phyloP scores from a whole-genome alignment of 306 rosid species.

The Psophocarpus tetragonolobus region DNA sequence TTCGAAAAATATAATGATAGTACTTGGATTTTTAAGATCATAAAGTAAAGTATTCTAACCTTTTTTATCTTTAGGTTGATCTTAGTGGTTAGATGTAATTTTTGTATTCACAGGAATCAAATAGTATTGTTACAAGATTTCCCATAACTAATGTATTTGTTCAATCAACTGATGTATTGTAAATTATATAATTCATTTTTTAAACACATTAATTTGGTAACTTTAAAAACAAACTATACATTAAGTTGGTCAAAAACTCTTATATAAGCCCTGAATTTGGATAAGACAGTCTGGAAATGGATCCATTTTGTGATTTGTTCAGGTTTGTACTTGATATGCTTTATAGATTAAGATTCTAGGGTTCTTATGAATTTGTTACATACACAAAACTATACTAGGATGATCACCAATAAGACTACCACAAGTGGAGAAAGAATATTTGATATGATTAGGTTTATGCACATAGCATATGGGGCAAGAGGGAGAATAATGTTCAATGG shows the following conservation, averaged over 20 bases:
- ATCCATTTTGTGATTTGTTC: not conserved
- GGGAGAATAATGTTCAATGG: constrained; percentile 9
- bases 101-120: no score
- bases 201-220: not conserved
- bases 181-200: no score
- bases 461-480: not conserved
- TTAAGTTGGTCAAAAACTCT: not conserved
- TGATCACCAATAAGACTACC: not conserved
- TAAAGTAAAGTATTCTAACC: no score
- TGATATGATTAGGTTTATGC: not conserved
- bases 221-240: not conserved
- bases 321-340: not conserved
- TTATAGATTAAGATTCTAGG: not conserved
- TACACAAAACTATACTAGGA: not conserved
- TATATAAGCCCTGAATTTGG: not conserved
- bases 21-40: no score
- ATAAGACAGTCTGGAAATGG: not conserved
- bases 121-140: no score
- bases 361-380: not conserved
- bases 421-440: not conserved
- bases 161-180: no score
- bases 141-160: no score
- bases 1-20: no score
- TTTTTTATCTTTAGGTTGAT: no score
- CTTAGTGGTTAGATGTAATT: no score